Evolutionary conservation across 2,329 filamentous ascomycete species (phyloP), one percentile per base, ranked within the genome.

Genomic region (Esteya vermicola): DNA sequence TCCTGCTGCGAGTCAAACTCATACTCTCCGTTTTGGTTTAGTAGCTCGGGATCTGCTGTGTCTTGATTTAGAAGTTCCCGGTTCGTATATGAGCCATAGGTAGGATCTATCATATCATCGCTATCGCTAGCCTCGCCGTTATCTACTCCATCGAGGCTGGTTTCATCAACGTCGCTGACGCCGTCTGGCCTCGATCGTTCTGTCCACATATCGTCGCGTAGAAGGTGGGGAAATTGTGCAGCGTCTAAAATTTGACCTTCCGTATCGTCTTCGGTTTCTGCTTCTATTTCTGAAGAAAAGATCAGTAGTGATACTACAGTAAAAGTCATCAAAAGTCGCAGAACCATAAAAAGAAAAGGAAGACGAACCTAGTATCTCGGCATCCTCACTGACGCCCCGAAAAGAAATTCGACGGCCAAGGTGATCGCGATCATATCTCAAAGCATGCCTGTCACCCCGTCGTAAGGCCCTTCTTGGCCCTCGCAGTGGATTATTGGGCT

Each of bases 51-150:
- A 16, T 47, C 43, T 4, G 40, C 41, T 6, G 36, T 36, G 18
- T 47, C 49, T 5, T 35, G 47, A 10, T 44, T n/a, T n/a, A n/a
- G n/a, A n/a, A 45, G 1, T 43, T 42, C 3, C 23, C 46, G n/a
- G n/a, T n/a, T n/a, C n/a, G n/a, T n/a, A n/a, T n/a, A n/a, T n/a
- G n/a, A n/a, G n/a, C n/a, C n/a, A n/a, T n/a, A n/a, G n/a, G n/a
- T n/a, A n/a, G n/a, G n/a, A n/a, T n/a, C n/a, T 19, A 35, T 37
- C 5, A 48, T 35, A 6, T 50, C 48, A 9, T 51, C 48, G 26
- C 45, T 38, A 18, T 48, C 44, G 5, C 46, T 47, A 16, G 44
- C 36, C 9, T 47, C 42, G 5, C 47, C 45, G 14, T 44, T 45
- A 5, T 41, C 44, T 8, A 13, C 37, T 44, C 26, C 31, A 21